Percentiles rank a stretch among this genome's conserved stretches.
These are phyloP conservation scores for Phoenix dactylifera DNA, from an alignment of 176 grass and related monocot genomes.

Conservation along the genomic window DNA sequence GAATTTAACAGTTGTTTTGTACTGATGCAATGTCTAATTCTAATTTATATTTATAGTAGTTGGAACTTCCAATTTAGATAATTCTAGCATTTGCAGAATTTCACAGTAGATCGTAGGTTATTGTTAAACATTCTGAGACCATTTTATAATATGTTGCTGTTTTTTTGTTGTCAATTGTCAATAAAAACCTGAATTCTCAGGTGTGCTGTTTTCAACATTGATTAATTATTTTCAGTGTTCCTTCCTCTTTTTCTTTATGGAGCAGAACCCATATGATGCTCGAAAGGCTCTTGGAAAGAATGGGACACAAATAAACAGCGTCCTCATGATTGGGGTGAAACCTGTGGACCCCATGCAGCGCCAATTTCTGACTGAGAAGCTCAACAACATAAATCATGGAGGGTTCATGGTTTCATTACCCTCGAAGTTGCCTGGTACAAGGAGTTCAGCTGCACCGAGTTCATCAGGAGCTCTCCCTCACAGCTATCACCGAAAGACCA, in stretches of 20 bases:
- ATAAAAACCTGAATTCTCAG: too few species aligned
- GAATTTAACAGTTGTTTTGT: too few species aligned
- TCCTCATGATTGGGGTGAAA: constrained; percentile 83
- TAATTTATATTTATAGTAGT: too few species aligned
- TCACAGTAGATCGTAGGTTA: too few species aligned
- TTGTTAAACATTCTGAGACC: too few species aligned
- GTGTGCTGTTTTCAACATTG: too few species aligned
- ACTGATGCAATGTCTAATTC: too few species aligned
- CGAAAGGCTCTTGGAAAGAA: constrained; percentile 81
- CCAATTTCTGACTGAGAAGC: constrained; percentile 45
- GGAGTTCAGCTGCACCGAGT: constrained; percentile 24
- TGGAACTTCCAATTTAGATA: too few species aligned
- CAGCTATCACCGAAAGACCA: constrained; percentile 38
- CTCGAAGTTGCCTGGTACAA: constrained; percentile 24
- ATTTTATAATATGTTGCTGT: too few species aligned
- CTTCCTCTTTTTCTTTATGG: not conserved
- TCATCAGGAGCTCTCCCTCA: constrained; percentile 35
- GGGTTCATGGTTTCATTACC: constrained; percentile 71
- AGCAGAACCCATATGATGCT: constrained; percentile 57
- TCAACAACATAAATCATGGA: constrained; percentile 34
- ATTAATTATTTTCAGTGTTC: not conserved
- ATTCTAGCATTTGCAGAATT: too few species aligned
- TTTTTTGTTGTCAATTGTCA: too few species aligned
- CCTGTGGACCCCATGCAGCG: constrained; percentile 51
- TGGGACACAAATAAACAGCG: constrained; percentile 58